These are phyloP conservation scores for Populus hybrid DNA, from an alignment of 441 rosid species.

Conservation along the genomic window DNA sequence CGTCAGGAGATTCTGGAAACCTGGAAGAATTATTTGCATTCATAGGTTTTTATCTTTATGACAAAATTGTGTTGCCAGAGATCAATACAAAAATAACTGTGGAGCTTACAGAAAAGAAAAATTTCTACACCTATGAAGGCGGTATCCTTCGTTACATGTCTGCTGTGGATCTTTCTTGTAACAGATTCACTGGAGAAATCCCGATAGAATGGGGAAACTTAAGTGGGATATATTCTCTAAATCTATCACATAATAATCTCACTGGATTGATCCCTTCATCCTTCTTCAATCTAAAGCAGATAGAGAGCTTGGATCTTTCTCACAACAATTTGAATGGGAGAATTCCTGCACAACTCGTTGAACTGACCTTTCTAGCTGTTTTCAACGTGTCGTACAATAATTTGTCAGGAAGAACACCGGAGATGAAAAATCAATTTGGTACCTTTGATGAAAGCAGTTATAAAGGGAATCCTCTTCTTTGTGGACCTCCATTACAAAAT, in stretches of 20 bases:
- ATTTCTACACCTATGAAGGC: background rate
- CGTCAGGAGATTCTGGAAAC: fast-evolving
- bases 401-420: conserved; percentile 19
- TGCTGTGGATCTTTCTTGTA: conserved; percentile 14
- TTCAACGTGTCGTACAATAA: conserved; percentile 25
- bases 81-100: background rate
- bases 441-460: conserved; percentile 22
- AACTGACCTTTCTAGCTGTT: background rate
- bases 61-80: too few species aligned
- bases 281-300: background rate
- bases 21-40: too few species aligned
- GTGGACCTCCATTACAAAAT: conserved; percentile 18
- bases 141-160: conserved; percentile 7
- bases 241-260: conserved; percentile 14
- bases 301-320: conserved; percentile 22
- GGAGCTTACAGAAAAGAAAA: background rate
- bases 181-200: conserved; percentile 13
- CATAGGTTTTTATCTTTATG: too few species aligned
- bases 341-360: conserved; percentile 5
- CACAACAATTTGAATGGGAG: conserved; percentile 15
- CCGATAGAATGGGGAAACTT: background rate
- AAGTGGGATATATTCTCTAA: background rate
- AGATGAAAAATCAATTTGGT: conserved; percentile 17
- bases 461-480: conserved; percentile 18
- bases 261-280: conserved; percentile 13